Base-by-base conservation (phyloP, 257 asterid genomes). In the Nicotiana tabacum region DNA sequence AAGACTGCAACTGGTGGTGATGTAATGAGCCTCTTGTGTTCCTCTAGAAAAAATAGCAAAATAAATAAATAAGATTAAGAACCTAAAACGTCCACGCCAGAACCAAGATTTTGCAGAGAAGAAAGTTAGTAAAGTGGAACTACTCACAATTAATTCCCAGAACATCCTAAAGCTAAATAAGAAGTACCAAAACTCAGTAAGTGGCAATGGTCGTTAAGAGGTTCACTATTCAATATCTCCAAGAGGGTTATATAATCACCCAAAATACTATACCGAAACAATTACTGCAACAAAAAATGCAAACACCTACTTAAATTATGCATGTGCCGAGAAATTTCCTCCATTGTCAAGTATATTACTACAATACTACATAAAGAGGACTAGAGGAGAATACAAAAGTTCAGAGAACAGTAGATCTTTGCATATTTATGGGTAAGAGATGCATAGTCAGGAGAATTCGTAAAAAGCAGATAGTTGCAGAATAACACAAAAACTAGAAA, bases 1-100 rank as follows among this genome's bases (percentile, higher is more conserved):
- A 96, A 96, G 86, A 96, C 97, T 32, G 98, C 98, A 85, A 96
- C 98, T 6, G 99, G 99, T 66, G 99, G 98, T 21, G 98, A 96
- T 11, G 92, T 87, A 77, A 96, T 94, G 83, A 96, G 96, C 89
- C 93, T 88, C 92, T 94, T 91, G 85, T 96, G 91, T 61, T 98
- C 98, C 84, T 93, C 99, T 94, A 81, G 17, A 76, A 32, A 91
- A 62, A 82, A 81, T 29, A 88, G 83, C 88, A 83, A 81, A 78
- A 88, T 74, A 37, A 43, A 82, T 80, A 70, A 86, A 51, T 39
- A 53, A 64, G 27, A 21, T 21, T 18, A 64, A 48, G 80, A 76
- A 55, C 32, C 58, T 24, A 66, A 60, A 56, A 3, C 46, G 39
- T 56, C 37, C 58, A 35, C 64, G 11, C 61, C 57, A 51, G 51